Percentiles rank a stretch among this genome's conserved stretches.
Conservation (phyloP, 306 rosid species). For the Dalbergia oliveri region DNA sequence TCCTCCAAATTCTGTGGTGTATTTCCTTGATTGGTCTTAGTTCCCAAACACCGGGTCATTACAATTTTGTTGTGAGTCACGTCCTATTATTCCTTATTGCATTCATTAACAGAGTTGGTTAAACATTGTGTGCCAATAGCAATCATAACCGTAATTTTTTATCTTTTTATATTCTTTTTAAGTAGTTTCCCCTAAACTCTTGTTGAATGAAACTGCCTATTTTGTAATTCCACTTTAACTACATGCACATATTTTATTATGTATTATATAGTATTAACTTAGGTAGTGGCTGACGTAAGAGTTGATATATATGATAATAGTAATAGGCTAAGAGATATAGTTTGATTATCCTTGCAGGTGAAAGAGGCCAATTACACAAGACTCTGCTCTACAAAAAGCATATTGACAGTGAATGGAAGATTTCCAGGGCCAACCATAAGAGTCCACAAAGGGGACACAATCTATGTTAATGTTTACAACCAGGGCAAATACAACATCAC, state of each 20-base stretch:
- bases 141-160: neutral
- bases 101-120: neutral
- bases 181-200: conserved; percentile 1
- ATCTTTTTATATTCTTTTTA: neutral
- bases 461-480: conserved; percentile 53
- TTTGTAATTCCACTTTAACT: neutral
- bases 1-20: conserved; percentile 41
- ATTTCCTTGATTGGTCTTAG: conserved; percentile 28
- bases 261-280: neutral
- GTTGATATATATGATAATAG: neutral
- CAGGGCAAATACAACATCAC: conserved; percentile 52
- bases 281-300: neutral
- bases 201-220: neutral
- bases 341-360: conserved; percentile 40
- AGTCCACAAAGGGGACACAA: conserved; percentile 52
- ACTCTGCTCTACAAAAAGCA: conserved; percentile 59
- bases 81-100: neutral
- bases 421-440: conserved; percentile 62
- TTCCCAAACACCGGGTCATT: conserved; percentile 22
- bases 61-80: conserved; percentile 42
- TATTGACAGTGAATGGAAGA: conserved; percentile 59
- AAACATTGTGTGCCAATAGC: conserved; percentile 8
- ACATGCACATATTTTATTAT: neutral
- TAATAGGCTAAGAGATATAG: neutral
- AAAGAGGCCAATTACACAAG: conserved; percentile 47